Percentiles rank a stretch among this genome's conserved stretches.
Conservation (phyloP, 352 stramenopile species). For the Phytophthora colocasiae region DNA sequence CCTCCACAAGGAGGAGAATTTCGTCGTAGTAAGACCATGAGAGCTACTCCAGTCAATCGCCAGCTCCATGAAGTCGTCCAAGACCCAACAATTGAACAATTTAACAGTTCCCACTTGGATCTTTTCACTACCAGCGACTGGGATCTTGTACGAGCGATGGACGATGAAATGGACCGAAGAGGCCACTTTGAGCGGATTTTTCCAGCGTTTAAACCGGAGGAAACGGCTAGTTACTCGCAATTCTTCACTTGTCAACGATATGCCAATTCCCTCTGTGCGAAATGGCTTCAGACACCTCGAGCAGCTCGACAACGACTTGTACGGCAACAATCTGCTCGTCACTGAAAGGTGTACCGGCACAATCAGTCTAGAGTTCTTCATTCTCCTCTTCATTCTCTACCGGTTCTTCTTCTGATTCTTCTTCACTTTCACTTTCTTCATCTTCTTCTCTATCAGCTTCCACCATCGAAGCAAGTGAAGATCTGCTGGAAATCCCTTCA, state of each 20-base stretch:
- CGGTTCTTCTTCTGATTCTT: constrained; percentile 10
- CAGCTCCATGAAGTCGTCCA: constrained; percentile 69
- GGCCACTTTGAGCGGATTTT: constrained; percentile 83
- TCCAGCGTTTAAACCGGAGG: constrained; percentile 35
- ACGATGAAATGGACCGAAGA: constrained; percentile 73
- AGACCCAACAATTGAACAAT: constrained; percentile 44
- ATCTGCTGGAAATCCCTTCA: constrained; percentile 1
- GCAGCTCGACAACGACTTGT: constrained; percentile 19
- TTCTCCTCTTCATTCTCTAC: neutral
- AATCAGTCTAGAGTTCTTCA: constrained; percentile 14
- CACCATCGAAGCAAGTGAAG: constrained; percentile 23
- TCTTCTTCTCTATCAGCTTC: constrained; percentile 29
- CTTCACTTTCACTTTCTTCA: constrained; percentile 18
- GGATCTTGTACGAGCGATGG: constrained; percentile 67
- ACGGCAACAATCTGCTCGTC: constrained; percentile 27
- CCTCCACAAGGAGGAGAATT: constrained; percentile 7
- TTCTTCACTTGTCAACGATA: constrained; percentile 77
- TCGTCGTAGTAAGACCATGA: constrained; percentile 31
- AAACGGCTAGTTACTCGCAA: constrained; percentile 39
- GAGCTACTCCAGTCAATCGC: constrained; percentile 39
- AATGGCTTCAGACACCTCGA: constrained; percentile 63
- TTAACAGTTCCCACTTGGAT: constrained; percentile 60
- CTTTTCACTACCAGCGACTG: constrained; percentile 65
- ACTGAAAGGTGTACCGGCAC: constrained; percentile 8
- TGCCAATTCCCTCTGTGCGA: constrained; percentile 61